A percentile compares a stretch with the other conserved stretches of the same genome.
phyloP scores from a whole-genome alignment of 805 yeast genomes.

The Kazachstania kunashirensis region DNA sequence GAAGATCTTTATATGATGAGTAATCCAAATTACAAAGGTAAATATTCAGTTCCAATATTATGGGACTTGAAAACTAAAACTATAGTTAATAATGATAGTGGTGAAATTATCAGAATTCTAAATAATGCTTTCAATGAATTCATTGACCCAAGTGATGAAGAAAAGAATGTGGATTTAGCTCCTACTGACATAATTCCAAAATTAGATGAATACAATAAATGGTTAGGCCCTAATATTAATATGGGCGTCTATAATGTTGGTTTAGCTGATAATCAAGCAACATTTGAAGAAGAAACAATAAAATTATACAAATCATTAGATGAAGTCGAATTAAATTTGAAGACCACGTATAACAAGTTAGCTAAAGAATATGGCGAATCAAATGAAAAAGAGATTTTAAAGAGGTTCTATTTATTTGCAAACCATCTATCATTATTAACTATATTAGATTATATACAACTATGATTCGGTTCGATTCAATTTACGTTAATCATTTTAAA shows the following conservation, averaged over 20 bases:
- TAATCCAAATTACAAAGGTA: conserved; percentile 63
- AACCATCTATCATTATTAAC: conserved; percentile 71
- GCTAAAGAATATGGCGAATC: conserved; percentile 11
- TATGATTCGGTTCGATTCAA: conserved; percentile 81
- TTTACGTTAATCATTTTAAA: conserved; percentile 89
- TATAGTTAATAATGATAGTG: conserved; percentile 83
- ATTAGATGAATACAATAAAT: conserved; percentile 70
- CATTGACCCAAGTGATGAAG: conserved; percentile 29
- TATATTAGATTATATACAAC: conserved; percentile 83
- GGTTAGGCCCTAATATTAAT: conserved; percentile 79
- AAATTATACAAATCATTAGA: conserved; percentile 60
- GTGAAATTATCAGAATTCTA: conserved; percentile 79
- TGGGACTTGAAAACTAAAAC: conserved; percentile 81
- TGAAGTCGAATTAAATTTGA: conserved; percentile 54
- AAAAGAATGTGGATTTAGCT: conserved; percentile 36
- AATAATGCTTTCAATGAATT: conserved; percentile 56
- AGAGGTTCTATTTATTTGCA: conserved; percentile 44
- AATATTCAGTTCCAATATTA: conserved; percentile 85
- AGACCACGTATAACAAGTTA: conserved; percentile 32
- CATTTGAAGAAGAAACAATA: conserved; percentile 59
- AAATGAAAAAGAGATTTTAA: conserved; percentile 10
- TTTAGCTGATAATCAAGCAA: conserved; percentile 77
- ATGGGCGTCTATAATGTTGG: conserved; percentile 92
- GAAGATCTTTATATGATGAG: conserved; percentile 68
- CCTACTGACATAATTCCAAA: conserved; percentile 44